Conservation (phyloP, 75 land plant species). For the Azolla pinnata region DNA sequence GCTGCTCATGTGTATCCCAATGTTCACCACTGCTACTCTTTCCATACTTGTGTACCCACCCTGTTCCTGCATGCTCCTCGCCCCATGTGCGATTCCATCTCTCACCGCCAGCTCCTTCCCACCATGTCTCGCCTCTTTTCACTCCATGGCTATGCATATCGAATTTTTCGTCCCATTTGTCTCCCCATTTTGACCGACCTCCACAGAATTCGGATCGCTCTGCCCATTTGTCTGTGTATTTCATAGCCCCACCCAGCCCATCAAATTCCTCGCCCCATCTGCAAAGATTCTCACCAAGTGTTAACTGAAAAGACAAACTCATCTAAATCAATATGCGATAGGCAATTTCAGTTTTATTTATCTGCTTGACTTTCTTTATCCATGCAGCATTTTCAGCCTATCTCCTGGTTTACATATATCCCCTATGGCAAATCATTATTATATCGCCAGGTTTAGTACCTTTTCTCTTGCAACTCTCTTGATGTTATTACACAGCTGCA, state of each 20-base stretch:
- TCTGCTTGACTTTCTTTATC: too few species aligned
- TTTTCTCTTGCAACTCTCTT: too few species aligned
- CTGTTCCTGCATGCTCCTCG: slow-evolving; percentile 81
- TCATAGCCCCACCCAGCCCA: slow-evolving; percentile 75
- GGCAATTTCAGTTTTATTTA: too few species aligned
- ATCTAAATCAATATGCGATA: too few species aligned
- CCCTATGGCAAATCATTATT: too few species aligned
- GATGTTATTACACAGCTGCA: too few species aligned
- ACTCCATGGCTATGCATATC: slow-evolving; percentile 57
- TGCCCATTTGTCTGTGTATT: slow-evolving; percentile 99
- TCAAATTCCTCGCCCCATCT: slow-evolving; percentile 99
- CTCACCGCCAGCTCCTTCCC: slow-evolving; percentile 83
- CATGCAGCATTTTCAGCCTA: too few species aligned
- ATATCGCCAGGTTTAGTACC: too few species aligned
- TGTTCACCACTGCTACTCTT: slow-evolving; percentile 95
- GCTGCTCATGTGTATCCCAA: slow-evolving; percentile 82
- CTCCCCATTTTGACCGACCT: slow-evolving; percentile 93
- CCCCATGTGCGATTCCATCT: slow-evolving; percentile 99
- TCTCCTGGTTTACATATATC: too few species aligned
- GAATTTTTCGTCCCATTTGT: slow-evolving; percentile 95
- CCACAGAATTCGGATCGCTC: slow-evolving; percentile 63
- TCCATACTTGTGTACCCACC: slow-evolving; percentile 98
- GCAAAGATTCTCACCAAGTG: too few species aligned
- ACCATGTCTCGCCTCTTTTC: slow-evolving; percentile 98
- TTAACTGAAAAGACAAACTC: too few species aligned